These are phyloP conservation scores for Lophiotrema nucula DNA, from an alignment of 495 filamentous ascomycete genomes.

Conservation along the genomic window DNA sequence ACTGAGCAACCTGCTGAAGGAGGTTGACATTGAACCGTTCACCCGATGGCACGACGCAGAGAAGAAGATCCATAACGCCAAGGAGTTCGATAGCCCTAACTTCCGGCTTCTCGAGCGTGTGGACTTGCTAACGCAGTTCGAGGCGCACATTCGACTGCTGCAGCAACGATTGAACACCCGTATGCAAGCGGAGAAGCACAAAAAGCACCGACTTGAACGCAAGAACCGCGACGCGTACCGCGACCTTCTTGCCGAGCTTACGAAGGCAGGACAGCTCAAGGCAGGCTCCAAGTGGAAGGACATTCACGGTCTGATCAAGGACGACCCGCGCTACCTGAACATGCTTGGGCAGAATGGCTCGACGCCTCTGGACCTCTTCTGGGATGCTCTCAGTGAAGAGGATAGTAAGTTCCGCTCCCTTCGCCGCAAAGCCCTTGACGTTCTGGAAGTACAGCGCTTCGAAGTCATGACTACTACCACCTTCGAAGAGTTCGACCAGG, in stretches of 20 bases:
- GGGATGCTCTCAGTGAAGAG: constrained; percentile 95
- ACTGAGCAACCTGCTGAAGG: constrained; percentile 75
- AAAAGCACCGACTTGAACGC: constrained; percentile 75
- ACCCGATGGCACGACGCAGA: constrained; percentile 94
- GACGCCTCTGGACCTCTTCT: constrained; percentile 89
- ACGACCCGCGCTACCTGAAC: constrained; percentile 79
- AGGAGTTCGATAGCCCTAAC: constrained; percentile 80
- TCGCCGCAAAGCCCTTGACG: constrained; percentile 83
- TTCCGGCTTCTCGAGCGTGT: constrained; percentile 84
- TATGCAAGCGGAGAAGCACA: constrained; percentile 79
- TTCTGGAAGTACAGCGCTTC: constrained; percentile 86
- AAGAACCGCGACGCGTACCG: constrained; percentile 79
- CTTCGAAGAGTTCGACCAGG: constrained; percentile 76
- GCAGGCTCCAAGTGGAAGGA: constrained; percentile 88
- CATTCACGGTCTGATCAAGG: constrained; percentile 70
- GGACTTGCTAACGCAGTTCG: constrained; percentile 89
- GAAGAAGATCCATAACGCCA: constrained; percentile 72
- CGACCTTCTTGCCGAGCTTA: constrained; percentile 70
- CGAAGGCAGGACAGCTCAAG: constrained; percentile 77
- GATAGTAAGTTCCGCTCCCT: constrained; percentile 76
- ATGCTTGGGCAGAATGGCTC: constrained; percentile 88
- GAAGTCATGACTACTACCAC: constrained; percentile 84
- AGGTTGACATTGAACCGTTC: constrained; percentile 83
- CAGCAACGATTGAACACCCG: constrained; percentile 88
- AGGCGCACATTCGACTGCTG: constrained; percentile 88